Conservation (phyloP, 1,284 basidiomycete species). For the Athelia sp. region DNA sequence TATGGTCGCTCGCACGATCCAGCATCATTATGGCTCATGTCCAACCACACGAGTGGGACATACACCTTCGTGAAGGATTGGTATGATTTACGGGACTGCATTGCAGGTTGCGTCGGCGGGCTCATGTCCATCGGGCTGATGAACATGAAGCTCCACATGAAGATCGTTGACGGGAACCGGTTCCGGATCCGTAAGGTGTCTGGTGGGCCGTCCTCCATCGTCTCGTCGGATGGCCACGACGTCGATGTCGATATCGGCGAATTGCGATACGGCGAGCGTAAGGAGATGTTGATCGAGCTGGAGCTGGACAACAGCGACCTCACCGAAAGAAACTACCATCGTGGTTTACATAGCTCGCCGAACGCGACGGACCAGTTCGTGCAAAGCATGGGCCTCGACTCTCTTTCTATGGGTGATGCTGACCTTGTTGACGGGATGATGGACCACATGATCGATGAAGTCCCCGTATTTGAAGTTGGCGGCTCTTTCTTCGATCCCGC, state of each 20-base stretch:
- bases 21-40: slow-evolving; percentile 97
- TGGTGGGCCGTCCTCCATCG: slow-evolving; percentile 77
- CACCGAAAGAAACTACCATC: slow-evolving; percentile 7
- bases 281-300: slow-evolving; percentile 92
- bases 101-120: slow-evolving; percentile 90
- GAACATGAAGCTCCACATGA: slow-evolving; percentile 90
- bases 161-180: slow-evolving; percentile 75
- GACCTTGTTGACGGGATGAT: slow-evolving; percentile 82
- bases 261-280: slow-evolving; percentile 84
- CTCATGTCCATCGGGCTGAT: slow-evolving; percentile 89
- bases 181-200: slow-evolving; percentile 91
- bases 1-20: slow-evolving; percentile 97
- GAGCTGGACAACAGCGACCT: slow-evolving; percentile 77
- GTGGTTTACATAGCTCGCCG: slow-evolving; percentile 30
- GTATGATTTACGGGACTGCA: slow-evolving; percentile 86
- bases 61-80: slow-evolving; percentile 97
- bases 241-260: slow-evolving; percentile 96
- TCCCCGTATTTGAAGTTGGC: slow-evolving; percentile 88
- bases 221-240: slow-evolving; percentile 84
- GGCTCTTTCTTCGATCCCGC: slow-evolving; percentile 89
- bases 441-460: slow-evolving; percentile 89
- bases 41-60: slow-evolving; percentile 94
- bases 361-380: slow-evolving; percentile 80
- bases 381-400: slow-evolving; percentile 74
- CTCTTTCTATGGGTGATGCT: slow-evolving; percentile 64